These are phyloP conservation scores for Chondrus crispus DNA, from an alignment of 23 red algal genomes.

Conservation along the genomic window DNA sequence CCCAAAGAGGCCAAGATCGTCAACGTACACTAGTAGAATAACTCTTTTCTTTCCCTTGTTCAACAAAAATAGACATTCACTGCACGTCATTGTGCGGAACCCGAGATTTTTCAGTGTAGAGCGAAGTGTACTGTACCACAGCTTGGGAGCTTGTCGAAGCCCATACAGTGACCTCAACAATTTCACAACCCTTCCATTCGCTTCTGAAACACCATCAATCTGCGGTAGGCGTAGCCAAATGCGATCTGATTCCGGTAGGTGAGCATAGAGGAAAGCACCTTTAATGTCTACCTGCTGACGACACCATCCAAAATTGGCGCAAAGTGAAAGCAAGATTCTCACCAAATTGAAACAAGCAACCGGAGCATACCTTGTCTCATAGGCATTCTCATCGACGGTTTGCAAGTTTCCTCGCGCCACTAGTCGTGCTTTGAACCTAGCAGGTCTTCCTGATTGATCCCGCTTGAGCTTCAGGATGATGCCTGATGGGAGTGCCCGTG, in stretches of 20 bases:
- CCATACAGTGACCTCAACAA: not conserved
- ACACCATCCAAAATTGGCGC: not conserved
- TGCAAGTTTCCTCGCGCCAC: conserved; percentile 45
- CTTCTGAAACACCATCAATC: not conserved
- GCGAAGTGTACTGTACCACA: not conserved
- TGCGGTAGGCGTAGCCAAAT: not conserved
- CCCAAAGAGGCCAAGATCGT: not conserved
- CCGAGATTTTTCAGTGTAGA: not conserved
- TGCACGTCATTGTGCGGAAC: not conserved
- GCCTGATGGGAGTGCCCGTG: not conserved
- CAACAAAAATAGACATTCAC: not conserved
- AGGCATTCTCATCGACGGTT: not conserved
- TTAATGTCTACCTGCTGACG: not conserved
- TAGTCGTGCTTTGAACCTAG: conserved; percentile 27
- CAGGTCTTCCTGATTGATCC: not conserved
- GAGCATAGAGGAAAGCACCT: not conserved
- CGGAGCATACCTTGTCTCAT: not conserved
- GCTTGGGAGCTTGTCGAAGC: not conserved
- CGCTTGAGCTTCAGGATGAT: not conserved
- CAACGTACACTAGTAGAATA: not conserved
- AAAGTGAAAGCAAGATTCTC: not conserved
- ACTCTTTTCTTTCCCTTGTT: not conserved
- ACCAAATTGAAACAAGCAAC: not conserved
- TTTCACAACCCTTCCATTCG: not conserved
- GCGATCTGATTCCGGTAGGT: not conserved